Conservation (phyloP, 2,329 filamentous ascomycete species). For the Colletotrichum tropicicola region DNA sequence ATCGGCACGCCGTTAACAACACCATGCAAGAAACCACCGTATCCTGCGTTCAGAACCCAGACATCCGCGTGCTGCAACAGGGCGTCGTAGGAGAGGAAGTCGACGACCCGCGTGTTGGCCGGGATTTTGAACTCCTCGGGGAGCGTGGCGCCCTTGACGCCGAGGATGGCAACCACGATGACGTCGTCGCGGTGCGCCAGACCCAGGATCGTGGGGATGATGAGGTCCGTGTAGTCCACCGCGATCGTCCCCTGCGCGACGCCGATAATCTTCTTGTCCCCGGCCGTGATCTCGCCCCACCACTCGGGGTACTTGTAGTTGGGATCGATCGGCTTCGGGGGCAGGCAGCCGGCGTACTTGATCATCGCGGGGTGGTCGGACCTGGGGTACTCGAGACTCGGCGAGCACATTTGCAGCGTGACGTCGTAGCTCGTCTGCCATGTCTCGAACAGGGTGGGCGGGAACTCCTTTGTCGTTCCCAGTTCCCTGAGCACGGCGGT, state of each 20-base stretch:
- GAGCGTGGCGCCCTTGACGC: constrained; percentile 35
- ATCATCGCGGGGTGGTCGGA: constrained; percentile 47
- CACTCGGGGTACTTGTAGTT: constrained; percentile 49
- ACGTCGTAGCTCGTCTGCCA: constrained; percentile 43
- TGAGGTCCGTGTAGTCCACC: constrained; percentile 47
- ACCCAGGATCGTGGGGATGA: constrained; percentile 54
- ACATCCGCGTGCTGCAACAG: constrained; percentile 53
- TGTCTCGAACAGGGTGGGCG: constrained; percentile 36
- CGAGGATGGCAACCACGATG: constrained; percentile 43
- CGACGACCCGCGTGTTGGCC: constrained; percentile 51
- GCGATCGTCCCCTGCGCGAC: constrained; percentile 59
- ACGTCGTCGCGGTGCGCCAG: constrained; percentile 50
- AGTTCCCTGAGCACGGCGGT: constrained; percentile 38
- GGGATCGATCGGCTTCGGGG: constrained; percentile 40
- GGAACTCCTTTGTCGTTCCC: constrained; percentile 36
- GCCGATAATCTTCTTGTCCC: constrained; percentile 50
- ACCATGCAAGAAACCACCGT: constrained; percentile 55
- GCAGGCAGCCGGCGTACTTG: constrained; percentile 53
- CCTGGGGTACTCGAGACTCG: constrained; percentile 49
- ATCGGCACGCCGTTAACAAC: constrained; percentile 56
- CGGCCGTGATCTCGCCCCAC: constrained; percentile 51
- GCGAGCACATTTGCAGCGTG: constrained; percentile 47
- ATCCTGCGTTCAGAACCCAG: constrained; percentile 59
- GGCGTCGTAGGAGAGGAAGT: constrained; percentile 59
- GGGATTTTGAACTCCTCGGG: constrained; percentile 42